These are phyloP conservation scores for Mycosarcoma maydis DNA, from an alignment of 1,284 basidiomycete genomes.

Conservation along the genomic window DNA sequence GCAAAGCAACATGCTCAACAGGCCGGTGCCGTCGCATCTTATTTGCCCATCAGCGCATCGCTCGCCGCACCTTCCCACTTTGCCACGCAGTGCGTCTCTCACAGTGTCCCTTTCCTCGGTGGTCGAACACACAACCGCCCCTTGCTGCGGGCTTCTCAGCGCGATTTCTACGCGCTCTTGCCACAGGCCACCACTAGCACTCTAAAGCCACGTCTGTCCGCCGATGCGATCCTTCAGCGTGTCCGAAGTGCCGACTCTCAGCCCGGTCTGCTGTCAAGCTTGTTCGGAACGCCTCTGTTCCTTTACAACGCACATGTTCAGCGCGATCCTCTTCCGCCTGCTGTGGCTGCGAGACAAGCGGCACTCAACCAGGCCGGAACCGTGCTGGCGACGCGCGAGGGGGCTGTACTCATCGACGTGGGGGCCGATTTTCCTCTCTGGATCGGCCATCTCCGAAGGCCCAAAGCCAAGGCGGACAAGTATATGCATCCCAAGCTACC, in stretches of 20 bases:
- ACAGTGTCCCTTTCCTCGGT: constrained; percentile 66
- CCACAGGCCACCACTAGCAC: background rate
- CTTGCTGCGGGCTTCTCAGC: constrained; percentile 66
- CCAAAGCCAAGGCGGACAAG: constrained; percentile 66
- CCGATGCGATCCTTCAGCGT: constrained; percentile 67
- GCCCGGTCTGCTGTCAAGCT: constrained; percentile 68
- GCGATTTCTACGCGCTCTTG: constrained; percentile 50
- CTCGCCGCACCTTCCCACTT: constrained; percentile 24
- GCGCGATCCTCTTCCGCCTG: constrained; percentile 42
- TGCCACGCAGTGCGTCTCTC: constrained; percentile 60
- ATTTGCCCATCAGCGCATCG: constrained; percentile 13
- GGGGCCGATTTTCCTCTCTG: constrained; percentile 67
- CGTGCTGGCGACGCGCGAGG: constrained; percentile 68
- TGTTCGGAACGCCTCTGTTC: constrained; percentile 66
- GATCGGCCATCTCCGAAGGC: constrained; percentile 69
- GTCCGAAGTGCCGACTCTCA: constrained; percentile 69
- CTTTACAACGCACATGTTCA: constrained; percentile 69
- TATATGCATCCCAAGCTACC: constrained; percentile 69
- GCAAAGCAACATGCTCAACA: constrained; percentile 3
- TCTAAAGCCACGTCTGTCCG: constrained; percentile 55
- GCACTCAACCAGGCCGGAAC: constrained; percentile 54
- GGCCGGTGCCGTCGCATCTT: background rate
- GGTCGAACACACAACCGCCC: constrained; percentile 68
- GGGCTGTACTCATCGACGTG: constrained; percentile 69
- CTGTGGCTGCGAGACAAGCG: constrained; percentile 26